A percentile compares a stretch with the other conserved stretches of the same genome.
These are phyloP conservation scores for Trichothecium roseum DNA, from an alignment of 2,329 filamentous ascomycete genomes.

Conservation along the genomic window DNA sequence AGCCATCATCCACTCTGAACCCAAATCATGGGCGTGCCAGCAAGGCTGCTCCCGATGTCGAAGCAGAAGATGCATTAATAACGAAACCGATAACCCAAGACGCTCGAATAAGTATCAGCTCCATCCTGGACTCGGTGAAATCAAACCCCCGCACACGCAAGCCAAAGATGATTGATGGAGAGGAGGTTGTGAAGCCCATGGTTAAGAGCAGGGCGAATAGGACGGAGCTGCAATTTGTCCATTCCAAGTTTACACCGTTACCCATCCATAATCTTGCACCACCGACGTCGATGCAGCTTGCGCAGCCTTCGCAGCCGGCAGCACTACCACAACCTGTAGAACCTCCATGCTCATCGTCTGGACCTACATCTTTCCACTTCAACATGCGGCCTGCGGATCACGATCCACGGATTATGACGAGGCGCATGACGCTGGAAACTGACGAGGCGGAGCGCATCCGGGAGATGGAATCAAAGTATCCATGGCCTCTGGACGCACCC, in stretches of 20 bases:
- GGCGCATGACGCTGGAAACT: no score
- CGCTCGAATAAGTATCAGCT: conserved; percentile 15
- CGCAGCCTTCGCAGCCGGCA: conserved; percentile 1
- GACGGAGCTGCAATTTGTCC: neutral
- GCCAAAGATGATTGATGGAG: conserved; percentile 33
- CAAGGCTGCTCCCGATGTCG: conserved; percentile 4
- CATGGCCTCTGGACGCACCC: no score
- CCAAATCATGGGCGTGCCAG: conserved; percentile 23
- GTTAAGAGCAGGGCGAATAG: conserved; percentile 1
- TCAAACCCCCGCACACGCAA: conserved; percentile 34
- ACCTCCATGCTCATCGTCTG: conserved; percentile 14
- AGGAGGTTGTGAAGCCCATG: conserved; percentile 17
- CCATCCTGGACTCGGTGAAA: conserved; percentile 43
- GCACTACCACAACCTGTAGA: conserved; percentile 13
- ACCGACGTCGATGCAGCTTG: neutral
- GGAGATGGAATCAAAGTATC: no score
- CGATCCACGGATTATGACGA: no score
- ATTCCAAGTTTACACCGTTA: no score
- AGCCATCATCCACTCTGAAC: conserved; percentile 21
- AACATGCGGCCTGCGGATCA: no score
- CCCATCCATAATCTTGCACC: neutral
- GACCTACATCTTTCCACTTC: conserved; percentile 3
- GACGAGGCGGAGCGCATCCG: no score
- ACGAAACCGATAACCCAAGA: conserved; percentile 4
- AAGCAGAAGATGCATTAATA: neutral